These are phyloP conservation scores for Alloteropsis angusta DNA, from an alignment of 202 grass and related monocot genomes.

Conservation along the genomic window DNA sequence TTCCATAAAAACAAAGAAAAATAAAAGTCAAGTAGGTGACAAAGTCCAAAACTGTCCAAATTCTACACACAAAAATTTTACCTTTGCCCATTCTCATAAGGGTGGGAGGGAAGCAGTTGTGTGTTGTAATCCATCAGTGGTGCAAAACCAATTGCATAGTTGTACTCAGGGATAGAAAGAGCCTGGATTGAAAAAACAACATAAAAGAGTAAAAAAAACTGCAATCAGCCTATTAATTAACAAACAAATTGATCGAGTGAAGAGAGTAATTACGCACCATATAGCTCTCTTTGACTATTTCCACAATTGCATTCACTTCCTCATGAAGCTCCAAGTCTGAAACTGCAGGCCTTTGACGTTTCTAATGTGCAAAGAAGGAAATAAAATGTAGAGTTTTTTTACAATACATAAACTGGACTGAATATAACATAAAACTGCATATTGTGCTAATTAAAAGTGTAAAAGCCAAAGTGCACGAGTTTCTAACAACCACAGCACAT, in stretches of 20 bases:
- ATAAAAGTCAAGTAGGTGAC: not conserved
- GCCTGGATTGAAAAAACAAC: conserved; percentile 42
- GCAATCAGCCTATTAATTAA: not conserved
- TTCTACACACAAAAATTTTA: conserved; percentile 9
- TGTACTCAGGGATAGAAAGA: conserved; percentile 86
- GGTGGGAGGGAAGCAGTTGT: conserved; percentile 48
- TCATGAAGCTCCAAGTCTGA: conserved; percentile 68
- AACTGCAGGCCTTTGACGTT: conserved; percentile 47
- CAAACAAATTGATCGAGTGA: not conserved
- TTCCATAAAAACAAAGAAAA: conserved; percentile 28
- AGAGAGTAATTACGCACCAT: conserved; percentile 38
- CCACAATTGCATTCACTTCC: conserved; percentile 79
- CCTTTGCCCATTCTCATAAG: conserved; percentile 67
- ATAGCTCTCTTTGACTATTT: conserved; percentile 79
- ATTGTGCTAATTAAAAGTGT: not conserved
- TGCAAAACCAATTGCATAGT: conserved; percentile 67
- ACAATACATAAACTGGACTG: not conserved
- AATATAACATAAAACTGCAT: not conserved
- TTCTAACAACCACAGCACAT: not conserved
- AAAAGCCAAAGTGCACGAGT: not conserved
- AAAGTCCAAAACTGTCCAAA: not conserved
- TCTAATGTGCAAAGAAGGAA: conserved; percentile 40
- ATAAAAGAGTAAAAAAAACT: not conserved
- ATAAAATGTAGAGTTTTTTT: not conserved
- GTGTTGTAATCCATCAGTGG: conserved; percentile 83